phyloP scores from a whole-genome alignment of 225 moss, liverwort and hornwort species.

The Bryum argenteum region DNA sequence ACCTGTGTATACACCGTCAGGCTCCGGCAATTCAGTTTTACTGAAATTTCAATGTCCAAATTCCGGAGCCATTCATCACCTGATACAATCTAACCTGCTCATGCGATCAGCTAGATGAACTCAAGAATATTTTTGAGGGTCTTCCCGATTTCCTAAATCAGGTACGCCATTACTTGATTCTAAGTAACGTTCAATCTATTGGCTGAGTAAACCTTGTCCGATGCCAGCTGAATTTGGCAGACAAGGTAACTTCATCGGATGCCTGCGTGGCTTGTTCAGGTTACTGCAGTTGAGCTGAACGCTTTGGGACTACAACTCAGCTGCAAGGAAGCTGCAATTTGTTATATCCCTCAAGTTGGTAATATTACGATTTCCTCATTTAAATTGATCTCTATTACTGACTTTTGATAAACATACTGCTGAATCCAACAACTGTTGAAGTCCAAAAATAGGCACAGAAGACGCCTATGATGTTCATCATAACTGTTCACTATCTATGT shows the following conservation, averaged over 20 bases:
- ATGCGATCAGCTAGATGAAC: conserved; percentile 74
- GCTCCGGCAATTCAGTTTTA: conserved; percentile 14
- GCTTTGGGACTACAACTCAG: conserved; percentile 50
- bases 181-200: background rate
- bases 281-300: conserved; percentile 62
- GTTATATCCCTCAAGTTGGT: conserved; percentile 98
- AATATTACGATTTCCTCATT: conserved; percentile 15
- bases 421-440: background rate
- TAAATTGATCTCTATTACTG: background rate
- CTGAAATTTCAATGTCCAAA: background rate
- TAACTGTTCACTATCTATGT: conserved; percentile 20
- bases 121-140: conserved; percentile 85
- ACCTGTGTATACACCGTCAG: conserved; percentile 18
- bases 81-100: conserved; percentile 27
- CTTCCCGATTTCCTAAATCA: conserved; percentile 88
- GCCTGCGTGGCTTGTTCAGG: conserved; percentile 40
- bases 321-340: conserved; percentile 56
- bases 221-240: conserved; percentile 10
- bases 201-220: background rate
- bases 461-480: background rate
- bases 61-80: background rate
- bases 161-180: conserved; percentile 40
- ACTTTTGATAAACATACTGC: background rate
- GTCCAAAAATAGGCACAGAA: background rate
- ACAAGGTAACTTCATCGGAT: conserved; percentile 24